Percentiles rank a stretch among this genome's conserved stretches.
Conservation (phyloP, 1,284 basidiomycete species). For the Agroathelia rolfsii region DNA sequence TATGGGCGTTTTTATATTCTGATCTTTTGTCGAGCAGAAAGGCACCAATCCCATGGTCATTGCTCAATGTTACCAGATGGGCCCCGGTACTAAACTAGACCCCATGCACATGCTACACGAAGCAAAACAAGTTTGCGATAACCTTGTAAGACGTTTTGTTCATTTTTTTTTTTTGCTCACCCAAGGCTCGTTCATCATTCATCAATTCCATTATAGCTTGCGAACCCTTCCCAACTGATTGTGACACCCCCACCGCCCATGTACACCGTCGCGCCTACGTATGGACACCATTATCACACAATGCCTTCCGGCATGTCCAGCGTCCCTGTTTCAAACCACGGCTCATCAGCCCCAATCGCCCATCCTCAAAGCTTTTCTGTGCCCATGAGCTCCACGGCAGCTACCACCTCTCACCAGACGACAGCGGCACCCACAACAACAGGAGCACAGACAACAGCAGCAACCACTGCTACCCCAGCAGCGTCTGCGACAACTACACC, state of each 20-base stretch:
- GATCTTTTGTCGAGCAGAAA: slow-evolving; percentile 37
- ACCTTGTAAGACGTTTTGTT: slow-evolving; percentile 37
- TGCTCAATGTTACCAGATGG: slow-evolving; percentile 70
- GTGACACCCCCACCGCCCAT: slow-evolving; percentile 52
- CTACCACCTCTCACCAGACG: slow-evolving; percentile 22
- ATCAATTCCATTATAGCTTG: slow-evolving; percentile 29
- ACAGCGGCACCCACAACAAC: slow-evolving; percentile 22
- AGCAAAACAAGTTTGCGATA: slow-evolving; percentile 68
- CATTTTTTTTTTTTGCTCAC: slow-evolving; percentile 4
- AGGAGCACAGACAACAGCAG: slow-evolving; percentile 13
- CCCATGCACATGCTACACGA: slow-evolving; percentile 62
- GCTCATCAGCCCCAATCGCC: too few relatives aligned
- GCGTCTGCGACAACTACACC: slow-evolving; percentile 11
- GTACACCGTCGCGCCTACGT: slow-evolving; percentile 35
- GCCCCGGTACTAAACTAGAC: slow-evolving; percentile 56
- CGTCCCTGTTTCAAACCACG: too few relatives aligned
- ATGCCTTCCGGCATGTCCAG: too few relatives aligned
- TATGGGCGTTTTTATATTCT: too few relatives aligned
- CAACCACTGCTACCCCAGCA: slow-evolving; percentile 16
- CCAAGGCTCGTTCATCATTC: slow-evolving; percentile 8
- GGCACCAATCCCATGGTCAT: slow-evolving; percentile 62
- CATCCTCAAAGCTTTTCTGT: slow-evolving; percentile 18
- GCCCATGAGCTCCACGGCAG: slow-evolving; percentile 21
- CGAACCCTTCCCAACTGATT: slow-evolving; percentile 57
- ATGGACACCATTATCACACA: slow-evolving; percentile 23